Conservation (phyloP, 768 basidiomycete species). For the Amanita molliuscula region DNA sequence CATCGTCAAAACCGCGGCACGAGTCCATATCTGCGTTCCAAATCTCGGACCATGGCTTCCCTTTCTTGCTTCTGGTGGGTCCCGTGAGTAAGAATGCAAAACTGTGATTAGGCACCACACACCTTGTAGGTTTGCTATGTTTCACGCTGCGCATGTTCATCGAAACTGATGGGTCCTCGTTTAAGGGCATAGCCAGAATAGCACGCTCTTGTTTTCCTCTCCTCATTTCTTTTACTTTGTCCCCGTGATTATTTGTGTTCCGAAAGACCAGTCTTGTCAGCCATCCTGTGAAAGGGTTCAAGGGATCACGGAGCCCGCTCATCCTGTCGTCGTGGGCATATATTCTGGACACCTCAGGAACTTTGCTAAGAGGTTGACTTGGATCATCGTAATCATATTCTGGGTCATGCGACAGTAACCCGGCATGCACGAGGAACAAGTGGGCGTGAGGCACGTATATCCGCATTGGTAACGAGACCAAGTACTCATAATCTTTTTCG, state of each 20-base stretch:
- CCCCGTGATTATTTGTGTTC: not conserved
- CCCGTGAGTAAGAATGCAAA: not conserved
- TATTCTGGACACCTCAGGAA: constrained; percentile 29
- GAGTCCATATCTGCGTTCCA: constrained; percentile 61
- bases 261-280: not conserved
- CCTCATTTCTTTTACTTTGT: constrained; percentile 26
- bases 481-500: constrained; percentile 55
- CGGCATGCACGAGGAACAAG: constrained; percentile 74
- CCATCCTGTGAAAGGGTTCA: not conserved
- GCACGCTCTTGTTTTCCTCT: constrained; percentile 50
- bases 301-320: not conserved
- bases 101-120: constrained; percentile 5
- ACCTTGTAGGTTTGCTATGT: constrained; percentile 32
- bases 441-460: constrained; percentile 72
- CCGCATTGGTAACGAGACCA: constrained; percentile 61
- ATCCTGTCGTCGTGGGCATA: not conserved
- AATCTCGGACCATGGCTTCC: constrained; percentile 64
- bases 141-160: constrained; percentile 64
- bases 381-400: constrained; percentile 33
- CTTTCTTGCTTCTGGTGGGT: constrained; percentile 25
- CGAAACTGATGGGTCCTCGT: constrained; percentile 64
- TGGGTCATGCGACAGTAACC: constrained; percentile 68
- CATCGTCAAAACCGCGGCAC: constrained; percentile 40
- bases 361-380: constrained; percentile 62
- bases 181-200: constrained; percentile 69